phyloP scores from a whole-genome alignment of 139 green algal genomes.

The Chlorella sp. region DNA sequence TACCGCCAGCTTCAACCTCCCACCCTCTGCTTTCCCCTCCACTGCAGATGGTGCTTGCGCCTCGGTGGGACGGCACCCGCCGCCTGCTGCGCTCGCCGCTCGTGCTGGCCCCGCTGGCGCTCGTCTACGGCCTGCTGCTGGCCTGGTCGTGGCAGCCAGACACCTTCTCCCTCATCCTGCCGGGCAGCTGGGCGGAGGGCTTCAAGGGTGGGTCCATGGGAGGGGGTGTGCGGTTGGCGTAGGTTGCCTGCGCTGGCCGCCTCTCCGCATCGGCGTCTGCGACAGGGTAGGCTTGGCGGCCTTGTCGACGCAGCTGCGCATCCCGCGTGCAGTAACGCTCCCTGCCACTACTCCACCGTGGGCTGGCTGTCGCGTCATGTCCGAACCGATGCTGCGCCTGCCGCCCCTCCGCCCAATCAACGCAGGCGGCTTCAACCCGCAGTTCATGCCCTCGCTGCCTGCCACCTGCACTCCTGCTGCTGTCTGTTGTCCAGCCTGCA shows the following conservation, averaged over 20 bases:
- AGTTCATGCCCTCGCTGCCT: conserved; percentile 77
- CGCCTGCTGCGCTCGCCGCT: background rate
- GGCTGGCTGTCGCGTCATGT: no score
- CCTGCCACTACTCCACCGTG: no score
- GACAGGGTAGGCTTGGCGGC: no score
- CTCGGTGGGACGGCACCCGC: conserved; percentile 9
- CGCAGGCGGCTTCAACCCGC: conserved; percentile 73
- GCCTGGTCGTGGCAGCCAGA: conserved; percentile 71
- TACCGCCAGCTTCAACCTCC: no score
- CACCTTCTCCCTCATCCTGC: conserved; percentile 74
- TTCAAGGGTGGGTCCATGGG: conserved; percentile 47
- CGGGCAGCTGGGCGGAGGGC: conserved; percentile 69
- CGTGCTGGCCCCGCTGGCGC: conserved; percentile 51
- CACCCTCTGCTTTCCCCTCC: background rate
- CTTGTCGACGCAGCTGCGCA: no score
- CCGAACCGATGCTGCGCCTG: no score
- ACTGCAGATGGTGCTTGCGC: conserved; percentile 34
- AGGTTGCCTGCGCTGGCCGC: no score
- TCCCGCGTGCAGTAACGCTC: no score
- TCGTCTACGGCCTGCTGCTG: conserved; percentile 68
- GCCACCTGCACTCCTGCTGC: conserved; percentile 50
- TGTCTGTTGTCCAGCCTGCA: no score
- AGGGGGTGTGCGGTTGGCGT: no score
- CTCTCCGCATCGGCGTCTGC: no score
- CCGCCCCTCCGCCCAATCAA: background rate